Evolutionary conservation across 352 stramenopile genomes (phyloP).

Genomic region (Phytophthora pluvialis): DNA sequence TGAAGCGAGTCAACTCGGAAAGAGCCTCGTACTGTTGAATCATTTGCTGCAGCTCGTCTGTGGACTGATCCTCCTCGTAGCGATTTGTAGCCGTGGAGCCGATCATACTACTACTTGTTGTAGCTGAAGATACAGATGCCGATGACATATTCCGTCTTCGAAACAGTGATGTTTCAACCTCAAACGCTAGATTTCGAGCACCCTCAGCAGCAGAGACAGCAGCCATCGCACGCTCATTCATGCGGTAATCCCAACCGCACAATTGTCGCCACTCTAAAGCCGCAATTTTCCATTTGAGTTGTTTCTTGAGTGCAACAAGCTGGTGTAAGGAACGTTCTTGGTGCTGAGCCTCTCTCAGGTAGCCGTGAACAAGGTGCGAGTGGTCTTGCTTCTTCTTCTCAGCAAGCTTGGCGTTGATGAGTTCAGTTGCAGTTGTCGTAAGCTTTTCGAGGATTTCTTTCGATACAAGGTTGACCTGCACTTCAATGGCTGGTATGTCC

Average conservation of each 20-base stretch:
- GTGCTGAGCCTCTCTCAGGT: slow-evolving; percentile 11
- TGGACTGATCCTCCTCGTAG: slow-evolving; percentile 48
- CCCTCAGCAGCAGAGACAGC: slow-evolving; percentile 51
- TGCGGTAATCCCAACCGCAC: slow-evolving; percentile 62
- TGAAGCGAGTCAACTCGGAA: slow-evolving; percentile 45
- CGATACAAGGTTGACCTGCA: slow-evolving; percentile 51
- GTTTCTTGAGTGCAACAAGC: slow-evolving; percentile 49
- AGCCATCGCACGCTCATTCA: slow-evolving; percentile 49
- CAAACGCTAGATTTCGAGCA: slow-evolving; percentile 37
- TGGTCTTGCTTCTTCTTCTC: slow-evolving; percentile 48
- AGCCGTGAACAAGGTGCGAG: slow-evolving; percentile 39
- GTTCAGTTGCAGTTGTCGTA: slow-evolving; percentile 30
- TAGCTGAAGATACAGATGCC: slow-evolving; percentile 40
- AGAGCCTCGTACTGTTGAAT: slow-evolving; percentile 56
- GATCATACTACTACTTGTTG: slow-evolving; percentile 47
- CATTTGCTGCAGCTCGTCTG: slow-evolving; percentile 56
- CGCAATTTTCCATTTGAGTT: slow-evolving; percentile 74
- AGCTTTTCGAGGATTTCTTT: slow-evolving; percentile 78
- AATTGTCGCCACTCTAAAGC: slow-evolving; percentile 59
- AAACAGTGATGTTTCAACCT: slow-evolving; percentile 59
- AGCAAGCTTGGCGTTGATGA: slow-evolving; percentile 53
- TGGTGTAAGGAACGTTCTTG: slow-evolving; percentile 44
- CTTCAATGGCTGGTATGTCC: slow-evolving; percentile 64
- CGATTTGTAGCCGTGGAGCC: slow-evolving; percentile 36
- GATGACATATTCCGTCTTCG: slow-evolving; percentile 39